Evolutionary conservation across 1,284 basidiomycete genomes (phyloP).

Genomic region (Fistulinella cinereoalba): DNA sequence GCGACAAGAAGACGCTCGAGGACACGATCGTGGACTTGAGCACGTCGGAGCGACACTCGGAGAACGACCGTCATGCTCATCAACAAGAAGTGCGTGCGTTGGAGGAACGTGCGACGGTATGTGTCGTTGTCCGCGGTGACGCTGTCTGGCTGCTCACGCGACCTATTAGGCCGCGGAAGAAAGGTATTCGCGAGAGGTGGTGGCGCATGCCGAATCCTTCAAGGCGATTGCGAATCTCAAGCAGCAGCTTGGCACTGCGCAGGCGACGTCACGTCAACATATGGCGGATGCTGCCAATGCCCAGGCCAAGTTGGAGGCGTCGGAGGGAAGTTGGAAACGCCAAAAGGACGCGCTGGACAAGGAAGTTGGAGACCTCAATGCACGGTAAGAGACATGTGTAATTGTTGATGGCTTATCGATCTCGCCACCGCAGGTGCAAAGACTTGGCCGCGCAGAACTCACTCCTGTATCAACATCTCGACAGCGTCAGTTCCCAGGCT

Average conservation of each 20-base stretch:
- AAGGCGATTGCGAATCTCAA: slow-evolving; percentile 67
- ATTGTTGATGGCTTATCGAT: neutral
- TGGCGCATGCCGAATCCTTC: slow-evolving; percentile 81
- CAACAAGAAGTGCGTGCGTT: slow-evolving; percentile 64
- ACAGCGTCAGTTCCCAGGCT: slow-evolving; percentile 81
- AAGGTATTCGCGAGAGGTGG: slow-evolving; percentile 76
- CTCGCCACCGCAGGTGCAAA: slow-evolving; percentile 51
- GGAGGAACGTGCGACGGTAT: slow-evolving; percentile 69
- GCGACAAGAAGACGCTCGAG: slow-evolving; percentile 78
- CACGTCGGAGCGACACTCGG: slow-evolving; percentile 62
- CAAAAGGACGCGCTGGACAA: slow-evolving; percentile 77
- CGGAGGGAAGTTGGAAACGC: slow-evolving; percentile 76
- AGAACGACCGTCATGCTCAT: slow-evolving; percentile 59
- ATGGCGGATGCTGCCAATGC: slow-evolving; percentile 69
- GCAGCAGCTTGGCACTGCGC: slow-evolving; percentile 54
- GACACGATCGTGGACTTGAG: slow-evolving; percentile 74
- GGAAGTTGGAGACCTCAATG: slow-evolving; percentile 69
- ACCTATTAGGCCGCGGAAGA: slow-evolving; percentile 69
- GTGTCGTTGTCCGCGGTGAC: slow-evolving; percentile 4
- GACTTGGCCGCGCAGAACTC: slow-evolving; percentile 78
- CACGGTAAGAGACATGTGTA: slow-evolving; percentile 46
- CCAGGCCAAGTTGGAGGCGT: slow-evolving; percentile 62
- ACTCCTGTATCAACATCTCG: slow-evolving; percentile 80
- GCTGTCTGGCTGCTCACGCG: neutral
- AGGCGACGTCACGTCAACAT: slow-evolving; percentile 54